Evolutionary conservation across 495 filamentous ascomycete genomes (phyloP), one percentile per base, ranked within the genome.

Genomic region (Xylaria flabelliformis): DNA sequence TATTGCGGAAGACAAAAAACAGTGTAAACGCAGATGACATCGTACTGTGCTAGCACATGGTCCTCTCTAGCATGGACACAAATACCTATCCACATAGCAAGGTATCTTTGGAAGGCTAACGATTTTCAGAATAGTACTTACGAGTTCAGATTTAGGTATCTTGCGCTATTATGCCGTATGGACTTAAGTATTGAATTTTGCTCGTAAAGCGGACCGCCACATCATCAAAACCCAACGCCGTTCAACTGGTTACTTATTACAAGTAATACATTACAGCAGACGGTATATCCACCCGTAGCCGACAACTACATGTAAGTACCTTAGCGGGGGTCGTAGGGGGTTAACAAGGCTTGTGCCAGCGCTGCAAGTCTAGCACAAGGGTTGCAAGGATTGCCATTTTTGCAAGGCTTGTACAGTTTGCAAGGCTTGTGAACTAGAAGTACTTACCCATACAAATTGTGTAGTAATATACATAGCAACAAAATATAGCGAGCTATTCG

Each of bases 131-230:
- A 42, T 36, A 12, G 26, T 39, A 32, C 9, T 4, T 56, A 56
- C 17, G 26, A 56, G 64, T 66, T 44, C 9, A 17, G 21, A 55
- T 39, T 36, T 44, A 56, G 50, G 65, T 55, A 44, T 48, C 9
- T 36, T 66, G 44, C 42, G 44, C 17, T 66, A 48, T 41, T 50
- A 51, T 51, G 26, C 58, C 12, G 19, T 24, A 61, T 10, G 9
- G 10, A 39, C 4, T 34, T 24, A 39, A 19, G 32, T 21, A 21
- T n/a, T 36, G 19, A 1, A 36, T 39, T 10, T 39, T 29, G 9
- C 34, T 21, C 13, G 36, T 64, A 29, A 48, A 29, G 39, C 39
- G 51, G 58, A 64, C 59, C 36, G 59, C 69, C 69, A 70, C 69
- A 70, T 70, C 58, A 42, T 34, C 59, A 56, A 17, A 5, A 56